Conservation (phyloP, 2,329 filamentous ascomycete genomes). For the Alternaria dauci region DNA sequence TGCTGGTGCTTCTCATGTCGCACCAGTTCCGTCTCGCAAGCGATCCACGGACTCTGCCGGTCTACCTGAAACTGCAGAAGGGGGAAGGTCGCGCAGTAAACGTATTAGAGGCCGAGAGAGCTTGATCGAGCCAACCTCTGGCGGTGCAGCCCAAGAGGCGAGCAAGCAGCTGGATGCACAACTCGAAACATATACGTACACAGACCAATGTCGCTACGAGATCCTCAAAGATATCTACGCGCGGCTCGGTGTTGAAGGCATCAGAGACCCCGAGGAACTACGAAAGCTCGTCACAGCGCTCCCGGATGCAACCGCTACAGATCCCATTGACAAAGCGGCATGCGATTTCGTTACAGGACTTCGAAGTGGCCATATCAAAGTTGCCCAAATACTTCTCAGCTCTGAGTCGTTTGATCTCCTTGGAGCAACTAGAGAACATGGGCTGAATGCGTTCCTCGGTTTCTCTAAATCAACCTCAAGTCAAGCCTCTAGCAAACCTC, state of each 20-base stretch:
- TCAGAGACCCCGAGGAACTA: slow-evolving; percentile 54
- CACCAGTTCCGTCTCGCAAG: slow-evolving; percentile 61
- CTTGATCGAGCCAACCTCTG: slow-evolving; percentile 56
- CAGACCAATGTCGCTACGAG: slow-evolving; percentile 66
- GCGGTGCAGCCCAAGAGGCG: slow-evolving; percentile 61
- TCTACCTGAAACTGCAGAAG: slow-evolving; percentile 65
- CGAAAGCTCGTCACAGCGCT: slow-evolving; percentile 37
- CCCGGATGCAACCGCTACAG: slow-evolving; percentile 15
- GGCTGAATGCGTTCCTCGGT: slow-evolving; percentile 65
- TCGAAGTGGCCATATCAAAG: slow-evolving; percentile 49
- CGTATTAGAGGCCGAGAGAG: slow-evolving; percentile 68
- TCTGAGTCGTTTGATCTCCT: slow-evolving; percentile 60
- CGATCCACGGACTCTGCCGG: slow-evolving; percentile 68
- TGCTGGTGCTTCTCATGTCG: slow-evolving; percentile 38
- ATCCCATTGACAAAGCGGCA: slow-evolving; percentile 46
- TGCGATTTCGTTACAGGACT: slow-evolving; percentile 54
- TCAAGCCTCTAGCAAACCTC: slow-evolving; percentile 50
- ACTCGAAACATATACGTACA: slow-evolving; percentile 61
- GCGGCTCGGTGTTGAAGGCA: slow-evolving; percentile 58
- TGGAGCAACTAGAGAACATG: slow-evolving; percentile 59
- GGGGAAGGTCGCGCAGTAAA: slow-evolving; percentile 66
- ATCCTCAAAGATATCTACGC: slow-evolving; percentile 62
- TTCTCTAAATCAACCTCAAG: slow-evolving; percentile 59
- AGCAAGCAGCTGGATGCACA: slow-evolving; percentile 64
- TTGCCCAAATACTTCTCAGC: slow-evolving; percentile 59